phyloP scores from a whole-genome alignment of 176 grass and related monocot genomes.

The Miscanthus lutarioriparius region DNA sequence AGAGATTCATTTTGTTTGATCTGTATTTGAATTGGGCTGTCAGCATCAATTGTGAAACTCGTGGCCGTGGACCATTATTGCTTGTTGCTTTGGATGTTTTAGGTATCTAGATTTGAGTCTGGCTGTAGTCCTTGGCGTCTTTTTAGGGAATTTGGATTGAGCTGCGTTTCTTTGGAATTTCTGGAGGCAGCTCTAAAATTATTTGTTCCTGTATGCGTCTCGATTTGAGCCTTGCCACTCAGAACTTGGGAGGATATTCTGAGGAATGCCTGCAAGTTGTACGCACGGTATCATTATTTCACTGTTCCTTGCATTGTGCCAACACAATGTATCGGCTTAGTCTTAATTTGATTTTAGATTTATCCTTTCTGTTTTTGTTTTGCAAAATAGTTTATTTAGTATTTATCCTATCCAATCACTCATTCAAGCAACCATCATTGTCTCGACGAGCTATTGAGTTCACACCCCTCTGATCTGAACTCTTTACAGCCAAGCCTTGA shows the following conservation, averaged over 20 bases:
- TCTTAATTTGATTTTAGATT: not conserved
- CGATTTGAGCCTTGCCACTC: not conserved
- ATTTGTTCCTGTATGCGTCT: not conserved
- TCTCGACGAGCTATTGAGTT: not conserved
- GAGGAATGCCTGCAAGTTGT: not conserved
- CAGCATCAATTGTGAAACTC: constrained; percentile 21
- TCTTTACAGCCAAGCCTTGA: not conserved
- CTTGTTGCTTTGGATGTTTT: constrained; percentile 33
- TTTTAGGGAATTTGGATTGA: constrained; percentile 2
- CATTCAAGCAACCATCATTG: not conserved
- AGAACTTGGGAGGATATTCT: constrained; percentile 11
- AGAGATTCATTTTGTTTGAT: constrained; percentile 22
- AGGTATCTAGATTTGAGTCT: constrained; percentile 15
- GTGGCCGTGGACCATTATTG: not conserved
- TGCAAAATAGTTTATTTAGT: not conserved
- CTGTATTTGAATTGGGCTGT: constrained; percentile 37
- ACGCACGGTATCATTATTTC: not conserved
- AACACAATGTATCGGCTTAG: not conserved
- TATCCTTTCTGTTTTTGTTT: not conserved
- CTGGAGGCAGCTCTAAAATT: not conserved
- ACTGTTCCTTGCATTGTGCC: not conserved
- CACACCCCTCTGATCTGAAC: not conserved
- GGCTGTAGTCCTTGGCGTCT: not conserved
- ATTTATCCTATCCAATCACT: not conserved
- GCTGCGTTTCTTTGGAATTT: not conserved